These are phyloP conservation scores for Gaultheria prostrata DNA, from an alignment of 148 eudicot species.

Conservation along the genomic window DNA sequence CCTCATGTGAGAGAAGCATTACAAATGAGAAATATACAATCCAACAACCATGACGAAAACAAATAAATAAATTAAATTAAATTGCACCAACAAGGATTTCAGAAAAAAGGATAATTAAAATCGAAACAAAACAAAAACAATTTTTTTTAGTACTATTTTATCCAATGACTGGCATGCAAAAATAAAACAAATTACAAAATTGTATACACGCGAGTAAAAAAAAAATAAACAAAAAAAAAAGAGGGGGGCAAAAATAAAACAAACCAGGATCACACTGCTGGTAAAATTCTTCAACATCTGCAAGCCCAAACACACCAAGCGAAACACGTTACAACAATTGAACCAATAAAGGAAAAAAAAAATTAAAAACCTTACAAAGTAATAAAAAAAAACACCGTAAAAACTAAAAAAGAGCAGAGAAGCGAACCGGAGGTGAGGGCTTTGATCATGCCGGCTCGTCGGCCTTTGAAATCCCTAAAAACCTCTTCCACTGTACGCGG, in stretches of 20 bases:
- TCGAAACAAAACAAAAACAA: neutral
- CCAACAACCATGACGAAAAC: neutral
- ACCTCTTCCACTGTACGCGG: conserved; percentile 62
- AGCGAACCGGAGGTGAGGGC: conserved; percentile 52
- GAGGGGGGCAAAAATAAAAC: neutral
- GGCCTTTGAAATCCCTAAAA: conserved; percentile 62
- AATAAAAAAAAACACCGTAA: neutral
- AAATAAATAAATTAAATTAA: neutral
- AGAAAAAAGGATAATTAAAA: neutral
- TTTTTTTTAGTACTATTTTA: neutral
- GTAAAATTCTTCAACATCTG: conserved; percentile 36
- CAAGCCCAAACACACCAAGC: neutral
- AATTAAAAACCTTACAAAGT: neutral
- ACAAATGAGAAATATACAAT: neutral
- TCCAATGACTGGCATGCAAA: neutral
- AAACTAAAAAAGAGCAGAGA: neutral
- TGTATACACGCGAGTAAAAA: neutral
- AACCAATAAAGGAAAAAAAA: neutral
- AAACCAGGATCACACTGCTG: conserved; percentile 45
- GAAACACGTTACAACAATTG: neutral
- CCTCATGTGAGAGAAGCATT: too few relatives aligned
- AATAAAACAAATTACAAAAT: neutral
- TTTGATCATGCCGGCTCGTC: conserved; percentile 49
- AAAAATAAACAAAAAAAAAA: neutral
- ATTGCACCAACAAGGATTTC: neutral